A percentile compares a stretch with the other conserved stretches of the same genome.
Evolutionary conservation across 768 basidiomycete species (phyloP).

Genomic region (Pleurotus ostreatus): DNA sequence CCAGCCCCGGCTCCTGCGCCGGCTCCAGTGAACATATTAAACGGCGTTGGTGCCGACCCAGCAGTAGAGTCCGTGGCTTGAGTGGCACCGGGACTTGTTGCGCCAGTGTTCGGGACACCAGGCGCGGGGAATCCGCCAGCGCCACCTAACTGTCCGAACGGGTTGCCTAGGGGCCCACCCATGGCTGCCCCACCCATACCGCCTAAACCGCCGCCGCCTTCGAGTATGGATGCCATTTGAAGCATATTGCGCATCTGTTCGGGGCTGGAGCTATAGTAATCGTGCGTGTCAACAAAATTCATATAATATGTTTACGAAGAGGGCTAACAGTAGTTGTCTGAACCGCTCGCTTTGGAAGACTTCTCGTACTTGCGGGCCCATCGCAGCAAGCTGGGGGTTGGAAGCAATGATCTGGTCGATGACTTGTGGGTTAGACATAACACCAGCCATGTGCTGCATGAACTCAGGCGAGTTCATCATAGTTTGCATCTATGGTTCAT

Average conservation of each 20-base stretch:
- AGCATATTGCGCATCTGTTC: constrained; percentile 72
- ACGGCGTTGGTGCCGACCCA: constrained; percentile 17
- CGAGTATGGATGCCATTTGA: constrained; percentile 60
- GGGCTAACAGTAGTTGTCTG: constrained; percentile 66
- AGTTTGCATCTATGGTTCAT: constrained; percentile 55
- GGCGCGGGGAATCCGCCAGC: constrained; percentile 54
- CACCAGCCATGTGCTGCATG: constrained; percentile 78
- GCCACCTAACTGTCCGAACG: constrained; percentile 14
- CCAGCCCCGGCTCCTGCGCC: constrained; percentile 19
- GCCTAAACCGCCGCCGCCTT: constrained; percentile 23
- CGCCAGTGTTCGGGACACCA: constrained; percentile 41
- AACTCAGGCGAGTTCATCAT: constrained; percentile 88
- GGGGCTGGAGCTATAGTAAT: constrained; percentile 59
- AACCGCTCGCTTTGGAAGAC: constrained; percentile 76
- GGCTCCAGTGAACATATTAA: constrained; percentile 16
- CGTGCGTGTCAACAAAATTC: background rate
- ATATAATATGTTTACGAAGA: background rate
- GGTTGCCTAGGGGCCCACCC: constrained; percentile 1
- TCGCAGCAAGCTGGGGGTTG: constrained; percentile 71
- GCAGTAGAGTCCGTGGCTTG: constrained; percentile 19
- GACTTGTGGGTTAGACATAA: constrained; percentile 87
- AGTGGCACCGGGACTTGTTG: constrained; percentile 21
- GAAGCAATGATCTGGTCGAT: constrained; percentile 82
- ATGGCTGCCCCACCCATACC: background rate
- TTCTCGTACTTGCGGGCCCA: constrained; percentile 79